Percentiles rank a stretch among this genome's conserved stretches.
Evolutionary conservation across 2,329 filamentous ascomycete species (phyloP).

Genomic region (Plectosphaerella plurivora): DNA sequence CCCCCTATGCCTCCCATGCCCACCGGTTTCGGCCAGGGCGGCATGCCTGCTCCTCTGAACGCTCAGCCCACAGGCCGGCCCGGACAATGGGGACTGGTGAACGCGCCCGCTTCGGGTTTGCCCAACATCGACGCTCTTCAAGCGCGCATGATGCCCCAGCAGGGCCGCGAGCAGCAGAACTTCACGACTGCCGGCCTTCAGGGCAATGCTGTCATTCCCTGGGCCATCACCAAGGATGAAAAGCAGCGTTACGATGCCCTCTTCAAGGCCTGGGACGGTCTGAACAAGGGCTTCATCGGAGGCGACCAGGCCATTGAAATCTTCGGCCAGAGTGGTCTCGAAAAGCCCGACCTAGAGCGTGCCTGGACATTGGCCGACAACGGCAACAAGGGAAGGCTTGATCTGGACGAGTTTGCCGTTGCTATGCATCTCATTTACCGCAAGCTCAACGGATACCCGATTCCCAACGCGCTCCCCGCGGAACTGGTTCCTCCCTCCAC

Average conservation of each 20-base stretch:
- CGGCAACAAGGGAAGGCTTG: conserved; percentile 87
- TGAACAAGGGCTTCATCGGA: conserved; percentile 86
- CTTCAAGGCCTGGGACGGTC: conserved; percentile 94
- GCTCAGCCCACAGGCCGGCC: conserved; percentile 91
- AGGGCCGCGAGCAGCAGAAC: conserved; percentile 75
- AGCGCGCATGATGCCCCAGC: conserved; percentile 95
- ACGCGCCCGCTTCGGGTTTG: conserved; percentile 81
- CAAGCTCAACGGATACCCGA: conserved; percentile 91
- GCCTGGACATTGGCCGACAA: conserved; percentile 95
- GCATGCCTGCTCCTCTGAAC: conserved; percentile 67
- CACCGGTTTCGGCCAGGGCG: conserved; percentile 54
- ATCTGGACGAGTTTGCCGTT: conserved; percentile 96
- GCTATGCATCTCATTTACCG: conserved; percentile 99
- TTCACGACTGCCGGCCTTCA: conserved; percentile 85
- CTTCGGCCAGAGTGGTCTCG: conserved; percentile 90
- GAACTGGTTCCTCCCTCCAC: conserved; percentile 95
- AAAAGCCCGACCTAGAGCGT: conserved; percentile 83
- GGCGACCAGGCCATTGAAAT: conserved; percentile 95
- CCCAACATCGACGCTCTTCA: conserved; percentile 93
- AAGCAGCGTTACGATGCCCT: conserved; percentile 95
- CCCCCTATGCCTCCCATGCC: conserved; percentile 82
- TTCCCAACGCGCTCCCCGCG: conserved; percentile 80
- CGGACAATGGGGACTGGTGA: conserved; percentile 98
- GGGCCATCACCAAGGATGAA: conserved; percentile 98
- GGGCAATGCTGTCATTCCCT: conserved; percentile 93